Base-by-base conservation (phyloP, 306 rosid genomes). In the Citrullus mucosospermus region DNA sequence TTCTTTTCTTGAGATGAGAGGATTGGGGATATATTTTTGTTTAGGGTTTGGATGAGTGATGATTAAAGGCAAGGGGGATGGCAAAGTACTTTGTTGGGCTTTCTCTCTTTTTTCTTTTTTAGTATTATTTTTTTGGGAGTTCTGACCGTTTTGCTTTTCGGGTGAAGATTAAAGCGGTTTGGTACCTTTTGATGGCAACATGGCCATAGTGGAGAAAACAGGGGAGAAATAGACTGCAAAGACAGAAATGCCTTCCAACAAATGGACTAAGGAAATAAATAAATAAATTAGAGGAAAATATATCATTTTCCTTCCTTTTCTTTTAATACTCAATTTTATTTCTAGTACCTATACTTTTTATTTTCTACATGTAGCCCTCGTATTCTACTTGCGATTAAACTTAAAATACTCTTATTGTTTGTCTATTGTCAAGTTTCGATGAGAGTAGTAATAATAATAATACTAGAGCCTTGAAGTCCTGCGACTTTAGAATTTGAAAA, bases 161-260 rank as follows among this genome's bases (percentile, higher is more conserved):
- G 72, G 72, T 63, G 74, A 44, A 61, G 80, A 61, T 78, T 60
- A 59, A 60, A 62, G 80, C 51, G 78, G 30, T 78, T 78, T 60
- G 80, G 80, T 78, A 75, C 60, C 80, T 78, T 78, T 78, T 78
- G 80, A 78, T 60, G 80, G 73, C 73, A 50, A 77, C 74, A 62
- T 62, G n/a, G 25, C 11, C 46, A 63, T 32, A 48, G 60, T 46
- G 12, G 8, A 36, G 20, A 62, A 34, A 51, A 74, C 12, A 15
- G 9, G 8, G 2, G 3, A 17, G 4, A 41, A 30, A 63, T 28
- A 59, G 10, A 22, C 39, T 13, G 10, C 59, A 77, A 77, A 59
- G 58, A 59, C 80, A 43, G 4, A 41, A 77, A 20, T 77, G 71
- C 44, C 80, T 43, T 77, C 41, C 1, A 1, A 68, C 34, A 68